phyloP scores from a whole-genome alignment of 805 yeast species.

The Lachancea fermentati region DNA sequence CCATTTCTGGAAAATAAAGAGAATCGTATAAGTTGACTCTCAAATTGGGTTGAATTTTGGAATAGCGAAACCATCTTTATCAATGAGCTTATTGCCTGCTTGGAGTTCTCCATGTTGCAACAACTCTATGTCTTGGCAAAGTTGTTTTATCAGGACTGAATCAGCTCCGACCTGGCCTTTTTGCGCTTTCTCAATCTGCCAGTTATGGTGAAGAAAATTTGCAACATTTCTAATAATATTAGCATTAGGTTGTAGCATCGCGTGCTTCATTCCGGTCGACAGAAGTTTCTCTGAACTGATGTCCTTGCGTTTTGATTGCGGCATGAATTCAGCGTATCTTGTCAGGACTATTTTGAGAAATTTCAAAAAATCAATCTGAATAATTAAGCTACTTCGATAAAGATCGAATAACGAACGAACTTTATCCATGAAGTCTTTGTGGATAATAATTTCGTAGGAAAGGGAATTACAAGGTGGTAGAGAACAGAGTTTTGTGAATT shows the following conservation, averaged over 20 bases:
- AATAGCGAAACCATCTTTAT: constrained; percentile 10
- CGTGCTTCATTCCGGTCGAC: constrained; percentile 2
- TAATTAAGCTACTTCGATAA: constrained; percentile 27
- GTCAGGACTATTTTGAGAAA: constrained; percentile 26
- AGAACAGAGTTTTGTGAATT: constrained; percentile 24
- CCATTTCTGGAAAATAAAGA: constrained; percentile 1
- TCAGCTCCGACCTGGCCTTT: constrained; percentile 29
- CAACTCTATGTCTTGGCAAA: constrained; percentile 26
- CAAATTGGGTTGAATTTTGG: constrained; percentile 2
- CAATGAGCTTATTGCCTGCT: background rate
- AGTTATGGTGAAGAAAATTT: constrained; percentile 20
- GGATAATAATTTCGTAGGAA: constrained; percentile 14
- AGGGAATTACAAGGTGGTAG: constrained; percentile 18
- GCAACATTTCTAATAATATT: constrained; percentile 12
- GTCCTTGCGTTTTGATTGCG: constrained; percentile 5
- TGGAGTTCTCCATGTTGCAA: background rate
- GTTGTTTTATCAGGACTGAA: constrained; percentile 30
- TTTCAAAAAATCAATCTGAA: constrained; percentile 33
- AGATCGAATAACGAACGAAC: constrained; percentile 22
- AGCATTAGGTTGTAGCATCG: background rate
- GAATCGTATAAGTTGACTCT: background rate
- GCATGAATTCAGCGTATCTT: constrained; percentile 16
- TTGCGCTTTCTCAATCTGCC: constrained; percentile 13
- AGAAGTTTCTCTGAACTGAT: constrained; percentile 2
- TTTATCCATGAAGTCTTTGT: constrained; percentile 17